Conservation (phyloP, 768 basidiomycete genomes). For the Ephemerocybe angulata region DNA sequence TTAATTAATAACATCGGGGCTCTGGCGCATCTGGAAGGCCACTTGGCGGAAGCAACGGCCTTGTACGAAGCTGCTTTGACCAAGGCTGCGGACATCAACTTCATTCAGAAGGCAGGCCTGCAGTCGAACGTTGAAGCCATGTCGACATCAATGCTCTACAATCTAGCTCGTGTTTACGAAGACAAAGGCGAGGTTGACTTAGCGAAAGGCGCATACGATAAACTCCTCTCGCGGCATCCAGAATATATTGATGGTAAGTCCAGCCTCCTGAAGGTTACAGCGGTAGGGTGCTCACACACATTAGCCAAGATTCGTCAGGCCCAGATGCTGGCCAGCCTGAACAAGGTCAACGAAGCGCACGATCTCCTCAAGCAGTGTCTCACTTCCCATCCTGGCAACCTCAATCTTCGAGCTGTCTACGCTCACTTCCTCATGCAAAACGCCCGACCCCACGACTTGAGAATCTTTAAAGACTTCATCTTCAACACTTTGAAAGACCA, state of each 20-base stretch:
- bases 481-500: conserved; percentile 81
- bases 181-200: conserved; percentile 67
- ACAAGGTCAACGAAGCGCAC: conserved; percentile 78
- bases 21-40: conserved; percentile 67
- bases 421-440: conserved; percentile 88
- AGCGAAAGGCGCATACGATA: conserved; percentile 84
- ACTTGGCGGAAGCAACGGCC: conserved; percentile 48
- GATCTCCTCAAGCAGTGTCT: conserved; percentile 88
- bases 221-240: conserved; percentile 84
- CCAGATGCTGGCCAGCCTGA: conserved; percentile 66
- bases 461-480: conserved; percentile 85
- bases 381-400: conserved; percentile 67
- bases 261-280: conserved; percentile 2
- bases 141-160: conserved; percentile 84
- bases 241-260: conserved; percentile 92
- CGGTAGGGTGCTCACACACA: conserved; percentile 1
- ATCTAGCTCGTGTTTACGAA: conserved; percentile 89
- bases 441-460: conserved; percentile 42
- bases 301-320: conserved; percentile 96
- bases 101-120: too few relatives aligned
- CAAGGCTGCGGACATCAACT: conserved; percentile 42
- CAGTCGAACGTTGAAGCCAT: conserved; percentile 71
- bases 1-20: conserved; percentile 80
- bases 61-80: conserved; percentile 77
- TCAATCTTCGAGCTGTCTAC: conserved; percentile 90